phyloP scores from a whole-genome alignment of 441 rosid genomes.

The Erodium texanum region DNA sequence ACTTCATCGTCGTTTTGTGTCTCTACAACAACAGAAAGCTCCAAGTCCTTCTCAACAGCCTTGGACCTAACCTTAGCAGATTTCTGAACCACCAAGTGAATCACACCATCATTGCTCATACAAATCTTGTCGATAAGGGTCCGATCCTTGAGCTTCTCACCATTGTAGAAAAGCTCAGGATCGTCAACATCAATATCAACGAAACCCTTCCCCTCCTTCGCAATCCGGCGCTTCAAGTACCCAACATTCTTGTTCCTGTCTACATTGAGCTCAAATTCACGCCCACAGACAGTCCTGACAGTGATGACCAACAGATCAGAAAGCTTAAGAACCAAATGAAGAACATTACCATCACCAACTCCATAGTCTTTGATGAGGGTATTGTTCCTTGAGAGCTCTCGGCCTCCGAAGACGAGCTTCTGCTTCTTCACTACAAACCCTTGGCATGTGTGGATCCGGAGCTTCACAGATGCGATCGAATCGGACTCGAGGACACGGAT shows the following conservation, averaged over 20 bases:
- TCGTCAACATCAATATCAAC: conserved; percentile 38
- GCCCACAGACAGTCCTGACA: conserved; percentile 51
- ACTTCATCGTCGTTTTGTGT: conserved; percentile 18
- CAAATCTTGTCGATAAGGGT: conserved; percentile 46
- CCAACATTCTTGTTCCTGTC: conserved; percentile 54
- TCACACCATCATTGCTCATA: conserved; percentile 47
- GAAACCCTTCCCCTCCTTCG: conserved; percentile 49
- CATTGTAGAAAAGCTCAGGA: conserved; percentile 62
- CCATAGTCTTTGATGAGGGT: conserved; percentile 68
- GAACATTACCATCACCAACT: conserved; percentile 52
- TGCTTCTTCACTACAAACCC: conserved; percentile 71
- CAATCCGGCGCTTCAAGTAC: conserved; percentile 54
- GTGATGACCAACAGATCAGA: conserved; percentile 67
- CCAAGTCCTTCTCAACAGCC: conserved; percentile 44
- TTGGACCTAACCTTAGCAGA: conserved; percentile 48
- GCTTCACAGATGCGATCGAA: conserved; percentile 70
- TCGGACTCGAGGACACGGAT: conserved; percentile 60
- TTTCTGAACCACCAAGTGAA: conserved; percentile 64
- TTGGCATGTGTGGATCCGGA: conserved; percentile 69
- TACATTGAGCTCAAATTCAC: conserved; percentile 57
- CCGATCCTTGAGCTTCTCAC: conserved; percentile 62
- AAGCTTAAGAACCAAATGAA: conserved; percentile 70
- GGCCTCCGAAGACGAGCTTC: conserved; percentile 70
- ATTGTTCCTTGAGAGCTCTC: conserved; percentile 64
- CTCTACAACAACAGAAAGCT: conserved; percentile 42